phyloP scores from a whole-genome alignment of 2,329 filamentous ascomycete genomes.

The Periconia digitata region DNA sequence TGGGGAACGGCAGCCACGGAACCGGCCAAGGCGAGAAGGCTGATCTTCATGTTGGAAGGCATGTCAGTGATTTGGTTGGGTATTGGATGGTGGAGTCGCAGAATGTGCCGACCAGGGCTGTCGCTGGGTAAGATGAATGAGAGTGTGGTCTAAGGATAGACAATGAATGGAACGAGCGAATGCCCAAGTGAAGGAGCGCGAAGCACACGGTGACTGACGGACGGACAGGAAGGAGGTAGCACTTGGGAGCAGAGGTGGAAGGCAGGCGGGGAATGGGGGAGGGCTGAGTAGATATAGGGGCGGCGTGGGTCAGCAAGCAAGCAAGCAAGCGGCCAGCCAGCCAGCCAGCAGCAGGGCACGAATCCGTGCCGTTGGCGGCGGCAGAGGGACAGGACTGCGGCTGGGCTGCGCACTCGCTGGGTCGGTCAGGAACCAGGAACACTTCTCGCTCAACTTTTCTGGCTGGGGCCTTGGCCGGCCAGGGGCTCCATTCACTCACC shows the following conservation, averaged over 20 bases:
- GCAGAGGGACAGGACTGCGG: neutral
- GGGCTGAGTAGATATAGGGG: conserved; percentile 29
- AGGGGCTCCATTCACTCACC: neutral
- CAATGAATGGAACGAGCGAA: conserved; percentile 46
- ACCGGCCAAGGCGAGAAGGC: conserved; percentile 47
- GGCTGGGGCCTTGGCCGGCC: too few relatives aligned
- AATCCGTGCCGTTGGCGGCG: neutral
- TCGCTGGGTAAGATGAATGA: conserved; percentile 36
- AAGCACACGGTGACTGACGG: conserved; percentile 28
- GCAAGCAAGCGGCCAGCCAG: conserved; percentile 6
- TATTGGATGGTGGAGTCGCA: conserved; percentile 12
- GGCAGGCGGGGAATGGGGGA: conserved; percentile 24
- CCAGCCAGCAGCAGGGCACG: conserved; percentile 8
- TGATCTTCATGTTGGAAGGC: conserved; percentile 42
- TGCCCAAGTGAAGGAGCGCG: conserved; percentile 44
- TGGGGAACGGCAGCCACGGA: conserved; percentile 39
- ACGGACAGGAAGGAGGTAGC: conserved; percentile 12
- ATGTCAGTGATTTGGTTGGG: conserved; percentile 16
- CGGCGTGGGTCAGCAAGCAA: conserved; percentile 15
- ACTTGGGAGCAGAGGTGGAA: conserved; percentile 15
- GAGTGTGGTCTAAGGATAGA: conserved; percentile 28
- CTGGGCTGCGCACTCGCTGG: too few relatives aligned
- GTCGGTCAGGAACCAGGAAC: conserved; percentile 10
- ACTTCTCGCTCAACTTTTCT: conserved; percentile 21
- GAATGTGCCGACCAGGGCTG: conserved; percentile 48